Percentiles rank a stretch among this genome's conserved stretches.
These are phyloP conservation scores for Pulveroboletus ravenelii DNA, from an alignment of 768 basidiomycete species.

Conservation along the genomic window DNA sequence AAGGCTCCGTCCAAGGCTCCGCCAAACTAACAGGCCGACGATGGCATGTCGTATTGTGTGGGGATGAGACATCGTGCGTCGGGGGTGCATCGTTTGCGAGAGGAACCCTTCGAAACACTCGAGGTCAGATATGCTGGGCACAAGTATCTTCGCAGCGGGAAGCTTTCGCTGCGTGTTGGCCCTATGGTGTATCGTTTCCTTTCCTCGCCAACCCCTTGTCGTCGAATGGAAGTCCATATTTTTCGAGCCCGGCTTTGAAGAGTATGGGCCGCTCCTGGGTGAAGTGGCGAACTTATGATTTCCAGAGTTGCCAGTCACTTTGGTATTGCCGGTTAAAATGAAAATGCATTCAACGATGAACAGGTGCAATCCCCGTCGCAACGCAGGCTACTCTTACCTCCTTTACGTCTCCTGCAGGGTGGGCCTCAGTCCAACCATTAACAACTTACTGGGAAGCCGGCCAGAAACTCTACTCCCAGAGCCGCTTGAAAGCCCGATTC, in stretches of 20 bases:
- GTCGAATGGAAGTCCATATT: slow-evolving; percentile 24
- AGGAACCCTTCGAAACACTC: slow-evolving; percentile 27
- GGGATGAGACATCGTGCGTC: slow-evolving; percentile 26
- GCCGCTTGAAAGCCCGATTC: too few species aligned
- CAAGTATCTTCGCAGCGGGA: slow-evolving; percentile 24
- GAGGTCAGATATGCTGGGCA: slow-evolving; percentile 21
- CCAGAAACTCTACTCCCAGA: too few species aligned
- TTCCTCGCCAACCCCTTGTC: slow-evolving; percentile 18
- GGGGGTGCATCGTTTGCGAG: slow-evolving; percentile 26
- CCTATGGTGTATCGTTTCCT: slow-evolving; percentile 30
- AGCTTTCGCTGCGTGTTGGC: slow-evolving; percentile 22
- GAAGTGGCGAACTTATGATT: slow-evolving; percentile 24
- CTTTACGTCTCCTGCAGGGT: too few species aligned
- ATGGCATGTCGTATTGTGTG: slow-evolving; percentile 4
- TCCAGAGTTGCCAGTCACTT: slow-evolving; percentile 16
- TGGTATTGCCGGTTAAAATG: too few species aligned
- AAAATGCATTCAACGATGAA: too few species aligned
- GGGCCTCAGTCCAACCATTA: too few species aligned
- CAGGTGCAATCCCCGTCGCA: too few species aligned
- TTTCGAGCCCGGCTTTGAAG: slow-evolving; percentile 16
- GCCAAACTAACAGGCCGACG: slow-evolving; percentile 23
- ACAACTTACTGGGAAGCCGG: too few species aligned
- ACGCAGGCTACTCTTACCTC: too few species aligned
- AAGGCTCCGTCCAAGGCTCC: slow-evolving; percentile 22
- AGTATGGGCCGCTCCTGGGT: slow-evolving; percentile 16